These are phyloP conservation scores for Boletus tylopilopsis DNA, from an alignment of 768 basidiomycete genomes.

Conservation along the genomic window DNA sequence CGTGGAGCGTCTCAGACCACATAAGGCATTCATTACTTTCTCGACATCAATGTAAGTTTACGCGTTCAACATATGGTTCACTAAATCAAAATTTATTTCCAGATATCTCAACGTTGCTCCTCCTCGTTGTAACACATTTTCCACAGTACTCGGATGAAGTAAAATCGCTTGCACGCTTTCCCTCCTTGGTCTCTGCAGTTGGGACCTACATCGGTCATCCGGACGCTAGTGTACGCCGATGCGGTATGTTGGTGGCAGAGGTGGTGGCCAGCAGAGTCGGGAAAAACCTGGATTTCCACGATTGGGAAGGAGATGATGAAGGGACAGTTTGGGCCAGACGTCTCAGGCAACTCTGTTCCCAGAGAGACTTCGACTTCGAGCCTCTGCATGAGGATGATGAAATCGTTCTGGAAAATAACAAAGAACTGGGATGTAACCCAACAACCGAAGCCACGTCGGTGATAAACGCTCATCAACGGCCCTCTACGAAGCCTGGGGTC, in stretches of 20 bases:
- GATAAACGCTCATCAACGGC: neutral
- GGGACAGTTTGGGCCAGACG: slow-evolving; percentile 62
- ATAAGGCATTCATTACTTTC: slow-evolving; percentile 75
- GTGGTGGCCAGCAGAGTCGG: slow-evolving; percentile 58
- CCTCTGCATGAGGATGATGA: slow-evolving; percentile 17
- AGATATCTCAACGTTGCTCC: slow-evolving; percentile 75
- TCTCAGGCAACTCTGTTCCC: slow-evolving; percentile 50
- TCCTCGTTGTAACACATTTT: slow-evolving; percentile 62
- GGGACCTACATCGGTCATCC: slow-evolving; percentile 75
- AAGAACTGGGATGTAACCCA: slow-evolving; percentile 9
- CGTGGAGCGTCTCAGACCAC: slow-evolving; percentile 77
- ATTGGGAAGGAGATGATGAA: slow-evolving; percentile 76
- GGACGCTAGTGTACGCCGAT: slow-evolving; percentile 70
- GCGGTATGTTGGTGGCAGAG: slow-evolving; percentile 94
- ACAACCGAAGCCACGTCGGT: slow-evolving; percentile 9
- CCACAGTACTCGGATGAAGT: slow-evolving; percentile 46
- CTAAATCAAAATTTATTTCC: neutral
- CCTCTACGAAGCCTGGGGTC: neutral
- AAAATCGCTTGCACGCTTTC: slow-evolving; percentile 46
- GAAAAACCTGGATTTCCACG: slow-evolving; percentile 72
- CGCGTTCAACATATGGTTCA: neutral
- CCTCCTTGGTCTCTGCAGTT: slow-evolving; percentile 64
- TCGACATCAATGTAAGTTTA: slow-evolving; percentile 69
- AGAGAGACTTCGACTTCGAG: slow-evolving; percentile 50
- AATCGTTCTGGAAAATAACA: slow-evolving; percentile 1